Percentiles rank a stretch among this genome's conserved stretches.
Evolutionary conservation across 208 protist genomes (phyloP).

Genomic region (Giardia duodenalis): DNA sequence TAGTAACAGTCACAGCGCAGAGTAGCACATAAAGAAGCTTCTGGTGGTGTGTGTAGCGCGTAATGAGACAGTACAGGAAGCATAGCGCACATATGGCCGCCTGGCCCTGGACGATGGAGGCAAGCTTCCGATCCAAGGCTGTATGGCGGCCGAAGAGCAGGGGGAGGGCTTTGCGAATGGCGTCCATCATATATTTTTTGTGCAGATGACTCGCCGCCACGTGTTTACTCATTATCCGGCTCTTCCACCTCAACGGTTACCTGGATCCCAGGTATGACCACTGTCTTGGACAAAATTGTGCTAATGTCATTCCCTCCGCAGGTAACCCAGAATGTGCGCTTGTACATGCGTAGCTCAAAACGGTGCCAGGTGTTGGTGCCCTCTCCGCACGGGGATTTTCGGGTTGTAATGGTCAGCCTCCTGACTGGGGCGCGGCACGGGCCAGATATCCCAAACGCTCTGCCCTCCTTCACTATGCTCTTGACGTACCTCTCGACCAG

Average conservation of each 20-base stretch:
- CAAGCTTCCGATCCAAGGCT: neutral
- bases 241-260: neutral
- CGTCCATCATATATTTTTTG: neutral
- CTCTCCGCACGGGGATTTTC: conserved; percentile 48
- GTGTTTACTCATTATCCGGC: neutral
- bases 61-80: neutral
- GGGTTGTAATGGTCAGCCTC: conserved; percentile 42
- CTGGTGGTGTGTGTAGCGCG: neutral
- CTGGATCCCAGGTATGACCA: neutral
- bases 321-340: conserved; percentile 37
- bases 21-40: neutral
- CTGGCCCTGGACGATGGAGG: neutral
- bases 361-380: conserved; percentile 48
- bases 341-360: conserved; percentile 46
- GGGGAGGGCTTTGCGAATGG: neutral
- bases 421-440: conserved; percentile 44
- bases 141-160: neutral
- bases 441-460: conserved; percentile 21
- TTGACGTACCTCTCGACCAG: conserved; percentile 39
- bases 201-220: neutral
- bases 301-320: neutral
- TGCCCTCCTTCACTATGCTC: neutral
- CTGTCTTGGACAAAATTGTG: neutral
- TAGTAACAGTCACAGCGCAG: neutral
- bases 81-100: neutral